Conservation (phyloP, 495 filamentous ascomycete species). For the Tuber umbilicatum region DNA sequence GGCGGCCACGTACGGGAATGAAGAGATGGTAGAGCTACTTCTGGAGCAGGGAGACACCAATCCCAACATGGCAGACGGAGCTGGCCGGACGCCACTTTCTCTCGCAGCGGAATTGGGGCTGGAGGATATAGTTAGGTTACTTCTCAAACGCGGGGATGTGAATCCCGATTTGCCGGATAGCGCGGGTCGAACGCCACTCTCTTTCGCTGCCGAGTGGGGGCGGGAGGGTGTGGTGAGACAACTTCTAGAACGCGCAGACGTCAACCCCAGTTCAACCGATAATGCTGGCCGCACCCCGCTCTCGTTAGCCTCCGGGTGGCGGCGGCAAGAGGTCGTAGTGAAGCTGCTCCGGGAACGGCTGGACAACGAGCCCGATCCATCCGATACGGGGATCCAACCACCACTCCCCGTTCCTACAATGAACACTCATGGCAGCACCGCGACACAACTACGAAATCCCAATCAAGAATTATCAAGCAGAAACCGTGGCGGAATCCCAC, state of each 20-base stretch:
- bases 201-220: background rate
- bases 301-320: background rate
- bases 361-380: background rate
- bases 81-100: background rate
- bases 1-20: background rate
- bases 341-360: background rate
- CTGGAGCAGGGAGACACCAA: background rate
- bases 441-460: background rate
- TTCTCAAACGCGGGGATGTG: background rate
- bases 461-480: background rate
- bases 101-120: background rate
- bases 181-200: background rate
- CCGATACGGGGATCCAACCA: background rate
- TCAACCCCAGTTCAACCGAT: background rate
- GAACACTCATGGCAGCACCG: background rate
- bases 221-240: background rate
- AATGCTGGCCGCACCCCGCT: background rate
- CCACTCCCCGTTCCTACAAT: background rate
- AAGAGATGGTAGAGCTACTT: background rate
- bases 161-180: background rate
- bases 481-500: background rate
- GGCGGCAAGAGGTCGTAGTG: background rate
- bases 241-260: background rate
- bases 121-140: background rate
- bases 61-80: background rate